A percentile compares a stretch with the other conserved stretches of the same genome.
These are phyloP conservation scores for Arabis alpina DNA, from an alignment of 345 rosid species.

Conservation along the genomic window DNA sequence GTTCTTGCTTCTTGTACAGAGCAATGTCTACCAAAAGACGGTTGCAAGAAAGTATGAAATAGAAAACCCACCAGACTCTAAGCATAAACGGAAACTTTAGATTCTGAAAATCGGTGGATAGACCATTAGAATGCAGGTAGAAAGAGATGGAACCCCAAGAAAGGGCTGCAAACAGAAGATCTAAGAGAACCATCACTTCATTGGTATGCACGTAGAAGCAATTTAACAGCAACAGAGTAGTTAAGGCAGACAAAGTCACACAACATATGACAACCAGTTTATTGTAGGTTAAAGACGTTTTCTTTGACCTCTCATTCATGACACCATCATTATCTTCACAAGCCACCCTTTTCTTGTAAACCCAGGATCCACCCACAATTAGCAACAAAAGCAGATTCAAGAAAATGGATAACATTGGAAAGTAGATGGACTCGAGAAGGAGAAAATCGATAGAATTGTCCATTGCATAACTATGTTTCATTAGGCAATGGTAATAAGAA, in stretches of 20 bases:
- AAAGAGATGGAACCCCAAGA: constrained; percentile 65
- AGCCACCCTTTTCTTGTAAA: constrained; percentile 38
- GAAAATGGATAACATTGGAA: constrained; percentile 54
- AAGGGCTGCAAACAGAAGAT: constrained; percentile 59
- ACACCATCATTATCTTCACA: constrained; percentile 24
- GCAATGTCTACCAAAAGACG: constrained; percentile 59
- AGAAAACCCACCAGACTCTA: constrained; percentile 81
- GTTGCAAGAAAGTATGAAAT: constrained; percentile 59
- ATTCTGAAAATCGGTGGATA: constrained; percentile 39
- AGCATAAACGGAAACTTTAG: constrained; percentile 54
- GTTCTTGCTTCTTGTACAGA: constrained; percentile 41
- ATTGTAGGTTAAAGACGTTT: constrained; percentile 36
- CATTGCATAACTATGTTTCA: constrained; percentile 33
- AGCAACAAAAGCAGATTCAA: constrained; percentile 56
- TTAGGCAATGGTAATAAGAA: constrained; percentile 18
- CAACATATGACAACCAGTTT: constrained; percentile 62
- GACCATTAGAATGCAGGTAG: constrained; percentile 38
- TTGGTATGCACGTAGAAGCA: constrained; percentile 62
- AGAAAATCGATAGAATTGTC: constrained; percentile 24
- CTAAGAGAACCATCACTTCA: constrained; percentile 46
- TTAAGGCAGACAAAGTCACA: constrained; percentile 51
- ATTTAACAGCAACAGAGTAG: constrained; percentile 49
- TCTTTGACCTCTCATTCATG: constrained; percentile 41
- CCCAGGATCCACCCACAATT: constrained; percentile 41
- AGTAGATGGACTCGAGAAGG: constrained; percentile 46